Evolutionary conservation across 345 rosid species (phyloP), one percentile per base, ranked within the genome.

Genomic region (Xanthoceras sorbifolium): DNA sequence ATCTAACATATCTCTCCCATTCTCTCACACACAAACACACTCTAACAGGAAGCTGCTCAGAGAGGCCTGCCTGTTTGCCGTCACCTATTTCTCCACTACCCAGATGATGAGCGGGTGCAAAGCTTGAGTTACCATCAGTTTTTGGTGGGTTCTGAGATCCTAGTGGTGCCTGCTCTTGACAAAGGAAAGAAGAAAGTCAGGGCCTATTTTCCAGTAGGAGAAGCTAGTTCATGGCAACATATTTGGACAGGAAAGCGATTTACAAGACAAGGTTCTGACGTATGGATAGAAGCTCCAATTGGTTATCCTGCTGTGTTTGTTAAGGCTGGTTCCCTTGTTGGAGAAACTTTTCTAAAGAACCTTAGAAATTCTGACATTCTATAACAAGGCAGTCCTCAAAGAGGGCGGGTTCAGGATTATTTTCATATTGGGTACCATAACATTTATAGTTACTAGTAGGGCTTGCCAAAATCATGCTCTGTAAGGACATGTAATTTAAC

Each of bases 51-150:
- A 84, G 90, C 91, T 5, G 72, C 89, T 75, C 73, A 78, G 22
- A 89, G 79, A 85, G 94, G 94, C 18, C 83, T 87, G 40, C 94
- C 92, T 10, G 77, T 91, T 55, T 91, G 94, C 87, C 89, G 94
- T 62, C 94, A 89, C 86, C 75, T 89, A 61, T 89, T 91, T 80
- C 85, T 89, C 78, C 94, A 91, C 84, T 91, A 91, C 77, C 90
- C 92, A 6, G 80, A 84, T 64, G 94, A 91, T 23, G 82, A 73
- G 67, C 77, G 44, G 38, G 91, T 86, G 60, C 92, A 84, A 14
- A 84, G 69, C 42, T 76, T 91, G 59, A 89, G 80, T 69, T 89
- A 91, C 78, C 89, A 91, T 65, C 94, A 89, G 79, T 89, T 91
- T 87, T 74, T 91, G 77, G 80, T 91, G 14, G 94, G 92, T 44